Evolutionary conservation across 108 stramenopile species (phyloP).

Genomic region (Discostella stelligeroides): DNA sequence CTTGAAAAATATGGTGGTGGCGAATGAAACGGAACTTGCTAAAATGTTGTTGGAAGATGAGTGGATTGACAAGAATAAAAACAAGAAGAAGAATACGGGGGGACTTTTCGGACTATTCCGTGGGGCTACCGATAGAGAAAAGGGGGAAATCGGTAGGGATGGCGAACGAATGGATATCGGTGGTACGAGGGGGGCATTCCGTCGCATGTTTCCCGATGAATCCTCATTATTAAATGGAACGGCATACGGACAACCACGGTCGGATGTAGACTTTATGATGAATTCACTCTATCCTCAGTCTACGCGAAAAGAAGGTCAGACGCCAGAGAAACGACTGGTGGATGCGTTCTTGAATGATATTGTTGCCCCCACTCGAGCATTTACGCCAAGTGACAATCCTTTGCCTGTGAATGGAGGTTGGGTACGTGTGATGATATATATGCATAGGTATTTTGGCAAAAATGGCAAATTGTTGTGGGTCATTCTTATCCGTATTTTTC

Average conservation of each 20-base stretch:
- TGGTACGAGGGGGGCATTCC: constrained; percentile 30
- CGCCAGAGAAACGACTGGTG: constrained; percentile 56
- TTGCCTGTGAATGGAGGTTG: constrained; percentile 61
- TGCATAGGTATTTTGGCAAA: too few relatives aligned
- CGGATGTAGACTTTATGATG: constrained; percentile 41
- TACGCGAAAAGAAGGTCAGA: constrained; percentile 59
- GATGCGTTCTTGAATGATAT: constrained; percentile 59
- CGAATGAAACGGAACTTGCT: constrained; percentile 63
- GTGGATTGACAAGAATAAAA: constrained; percentile 28
- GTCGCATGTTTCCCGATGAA: constrained; percentile 29
- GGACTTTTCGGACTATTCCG: constrained; percentile 45
- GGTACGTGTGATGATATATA: constrained; percentile 20
- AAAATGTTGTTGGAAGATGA: constrained; percentile 62
- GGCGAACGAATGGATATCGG: constrained; percentile 29
- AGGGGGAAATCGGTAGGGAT: constrained; percentile 27
- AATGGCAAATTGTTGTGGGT: too few relatives aligned
- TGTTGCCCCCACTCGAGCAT: constrained; percentile 57
- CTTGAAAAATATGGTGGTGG: constrained; percentile 37
- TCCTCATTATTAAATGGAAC: constrained; percentile 25
- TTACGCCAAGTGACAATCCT: constrained; percentile 54
- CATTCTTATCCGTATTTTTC: background rate
- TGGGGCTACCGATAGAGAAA: constrained; percentile 10
- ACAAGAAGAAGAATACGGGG: constrained; percentile 9
- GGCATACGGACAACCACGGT: constrained; percentile 1
- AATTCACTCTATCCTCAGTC: constrained; percentile 70